Conservation (phyloP, 2,329 filamentous ascomycete species). For the Didymella glomerata region DNA sequence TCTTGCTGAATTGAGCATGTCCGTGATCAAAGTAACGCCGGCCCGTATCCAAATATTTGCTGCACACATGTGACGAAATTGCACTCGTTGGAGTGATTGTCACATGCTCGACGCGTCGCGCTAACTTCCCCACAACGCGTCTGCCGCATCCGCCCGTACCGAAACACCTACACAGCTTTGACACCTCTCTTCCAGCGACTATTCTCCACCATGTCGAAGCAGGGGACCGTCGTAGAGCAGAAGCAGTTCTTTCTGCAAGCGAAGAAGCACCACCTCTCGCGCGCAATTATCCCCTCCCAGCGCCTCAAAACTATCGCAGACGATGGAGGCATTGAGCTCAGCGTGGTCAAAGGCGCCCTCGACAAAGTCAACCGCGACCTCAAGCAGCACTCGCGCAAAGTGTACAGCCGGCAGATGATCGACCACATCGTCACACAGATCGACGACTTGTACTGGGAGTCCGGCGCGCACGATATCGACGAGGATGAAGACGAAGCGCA, state of each 20-base stretch:
- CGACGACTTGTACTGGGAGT: slow-evolving; percentile 68
- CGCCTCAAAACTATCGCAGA: slow-evolving; percentile 62
- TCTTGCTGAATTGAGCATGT: background rate
- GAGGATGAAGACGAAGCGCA: slow-evolving; percentile 25
- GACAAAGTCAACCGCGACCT: slow-evolving; percentile 70
- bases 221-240: slow-evolving; percentile 61
- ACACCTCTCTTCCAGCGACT: background rate
- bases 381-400: slow-evolving; percentile 70
- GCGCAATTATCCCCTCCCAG: slow-evolving; percentile 64
- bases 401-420: slow-evolving; percentile 73
- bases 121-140: slow-evolving; percentile 20
- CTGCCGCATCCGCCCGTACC: background rate
- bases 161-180: background rate
- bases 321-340: slow-evolving; percentile 57
- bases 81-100: background rate
- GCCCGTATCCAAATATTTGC: background rate
- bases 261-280: slow-evolving; percentile 70
- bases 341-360: slow-evolving; percentile 60
- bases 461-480: slow-evolving; percentile 50
- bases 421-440: slow-evolving; percentile 78
- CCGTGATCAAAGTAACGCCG: background rate
- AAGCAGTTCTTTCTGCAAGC: slow-evolving; percentile 71
- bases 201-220: slow-evolving; percentile 29
- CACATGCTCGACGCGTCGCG: slow-evolving; percentile 17
- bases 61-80: slow-evolving; percentile 5